Evolutionary conservation across 371 early-diverging fungal species (phyloP).

Genomic region (Coemansia sp.): DNA sequence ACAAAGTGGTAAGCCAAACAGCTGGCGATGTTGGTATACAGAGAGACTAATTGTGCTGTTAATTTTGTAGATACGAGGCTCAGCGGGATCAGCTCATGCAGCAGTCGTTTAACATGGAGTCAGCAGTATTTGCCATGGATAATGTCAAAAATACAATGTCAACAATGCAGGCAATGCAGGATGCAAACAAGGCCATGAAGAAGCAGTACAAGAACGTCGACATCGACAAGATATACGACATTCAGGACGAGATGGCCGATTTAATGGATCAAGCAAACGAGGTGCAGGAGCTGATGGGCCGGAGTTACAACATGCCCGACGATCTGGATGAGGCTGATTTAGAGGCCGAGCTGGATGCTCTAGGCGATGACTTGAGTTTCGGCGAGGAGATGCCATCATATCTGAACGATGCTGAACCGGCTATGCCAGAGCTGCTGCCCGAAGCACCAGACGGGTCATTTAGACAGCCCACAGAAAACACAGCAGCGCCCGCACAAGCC

Average conservation of each 20-base stretch:
- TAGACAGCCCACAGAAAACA: slow-evolving; percentile 13
- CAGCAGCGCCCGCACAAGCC: slow-evolving; percentile 13
- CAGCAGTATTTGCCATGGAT: slow-evolving; percentile 89
- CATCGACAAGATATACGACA: slow-evolving; percentile 85
- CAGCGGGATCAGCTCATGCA: slow-evolving; percentile 90
- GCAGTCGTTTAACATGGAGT: slow-evolving; percentile 97
- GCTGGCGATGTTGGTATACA: neutral
- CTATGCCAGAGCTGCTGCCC: slow-evolving; percentile 47
- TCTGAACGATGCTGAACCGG: slow-evolving; percentile 19
- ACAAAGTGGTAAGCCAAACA: neutral
- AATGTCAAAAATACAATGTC: slow-evolving; percentile 90
- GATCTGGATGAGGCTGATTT: slow-evolving; percentile 94
- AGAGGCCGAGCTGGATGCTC: slow-evolving; percentile 95
- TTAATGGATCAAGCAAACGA: slow-evolving; percentile 92
- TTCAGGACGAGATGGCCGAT: slow-evolving; percentile 97
- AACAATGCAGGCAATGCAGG: slow-evolving; percentile 93
- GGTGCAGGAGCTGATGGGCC: slow-evolving; percentile 87
- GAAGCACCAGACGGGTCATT: slow-evolving; percentile 30
- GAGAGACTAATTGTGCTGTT: neutral
- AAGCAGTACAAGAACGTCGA: slow-evolving; percentile 90
- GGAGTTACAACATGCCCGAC: slow-evolving; percentile 89
- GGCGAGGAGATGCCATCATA: slow-evolving; percentile 64
- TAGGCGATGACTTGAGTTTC: slow-evolving; percentile 84
- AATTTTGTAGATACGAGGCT: slow-evolving; percentile 63
- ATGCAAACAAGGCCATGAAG: slow-evolving; percentile 89